Evolutionary conservation across 768 basidiomycete species (phyloP).

Genomic region (Antrodiella citrinella): DNA sequence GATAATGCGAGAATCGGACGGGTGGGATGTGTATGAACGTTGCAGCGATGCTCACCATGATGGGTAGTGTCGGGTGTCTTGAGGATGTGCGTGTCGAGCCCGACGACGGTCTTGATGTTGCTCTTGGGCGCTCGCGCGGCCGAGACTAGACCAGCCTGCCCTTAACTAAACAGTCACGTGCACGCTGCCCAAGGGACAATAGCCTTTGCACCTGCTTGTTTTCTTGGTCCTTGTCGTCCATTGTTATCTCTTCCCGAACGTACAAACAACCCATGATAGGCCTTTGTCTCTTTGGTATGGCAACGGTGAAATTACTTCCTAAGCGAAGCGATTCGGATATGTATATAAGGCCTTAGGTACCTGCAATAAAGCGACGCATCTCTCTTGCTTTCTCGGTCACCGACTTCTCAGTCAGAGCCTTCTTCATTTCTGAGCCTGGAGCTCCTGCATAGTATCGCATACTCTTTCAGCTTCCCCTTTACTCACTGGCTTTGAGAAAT

Average conservation of each 20-base stretch:
- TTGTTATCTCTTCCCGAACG: too few species aligned
- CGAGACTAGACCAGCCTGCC: constrained; percentile 6
- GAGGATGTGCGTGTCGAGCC: constrained; percentile 19
- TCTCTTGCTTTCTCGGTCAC: constrained; percentile 8
- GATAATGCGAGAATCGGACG: not conserved
- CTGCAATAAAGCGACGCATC: constrained; percentile 13
- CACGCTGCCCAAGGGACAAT: not conserved
- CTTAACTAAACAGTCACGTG: constrained; percentile 10
- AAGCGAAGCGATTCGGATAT: too few species aligned
- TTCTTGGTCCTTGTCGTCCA: not conserved
- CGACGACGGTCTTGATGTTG: constrained; percentile 8
- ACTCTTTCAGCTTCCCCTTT: not conserved
- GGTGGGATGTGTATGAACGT: not conserved
- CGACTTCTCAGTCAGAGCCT: not conserved
- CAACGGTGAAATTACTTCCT: too few species aligned
- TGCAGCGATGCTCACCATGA: constrained; percentile 26
- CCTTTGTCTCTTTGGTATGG: not conserved
- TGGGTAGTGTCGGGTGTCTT: constrained; percentile 24
- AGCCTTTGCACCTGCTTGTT: not conserved
- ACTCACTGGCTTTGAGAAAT: not conserved
- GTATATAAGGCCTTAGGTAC: too few species aligned
- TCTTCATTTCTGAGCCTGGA: constrained; percentile 19
- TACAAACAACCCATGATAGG: not conserved
- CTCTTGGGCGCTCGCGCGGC: constrained; percentile 1
- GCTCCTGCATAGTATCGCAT: constrained; percentile 8